These are phyloP conservation scores for Aspergillus sparsus DNA, from an alignment of 495 filamentous ascomycete genomes.

Conservation along the genomic window DNA sequence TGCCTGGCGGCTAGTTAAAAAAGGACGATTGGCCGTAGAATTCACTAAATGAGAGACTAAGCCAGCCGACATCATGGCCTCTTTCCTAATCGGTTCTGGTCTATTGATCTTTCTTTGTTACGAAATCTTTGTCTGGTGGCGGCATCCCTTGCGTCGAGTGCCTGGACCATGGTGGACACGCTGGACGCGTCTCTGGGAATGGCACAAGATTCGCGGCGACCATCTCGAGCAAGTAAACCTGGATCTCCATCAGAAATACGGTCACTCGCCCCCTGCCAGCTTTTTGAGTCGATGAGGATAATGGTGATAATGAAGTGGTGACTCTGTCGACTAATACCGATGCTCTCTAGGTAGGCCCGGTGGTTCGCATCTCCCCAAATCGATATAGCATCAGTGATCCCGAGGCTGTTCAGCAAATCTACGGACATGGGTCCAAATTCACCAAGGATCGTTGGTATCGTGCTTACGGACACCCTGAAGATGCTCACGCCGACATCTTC, in stretches of 20 bases:
- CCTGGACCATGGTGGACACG: constrained; percentile 1
- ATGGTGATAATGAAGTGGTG: not conserved
- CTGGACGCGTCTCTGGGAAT: constrained; percentile 18
- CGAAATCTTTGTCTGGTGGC: not conserved
- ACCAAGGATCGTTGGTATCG: constrained; percentile 51
- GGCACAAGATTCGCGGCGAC: constrained; percentile 3
- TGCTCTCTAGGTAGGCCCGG: constrained; percentile 43
- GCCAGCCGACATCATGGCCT: not conserved
- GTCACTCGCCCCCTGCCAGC: constrained; percentile 1
- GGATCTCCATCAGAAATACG: constrained; percentile 16
- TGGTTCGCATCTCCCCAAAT: constrained; percentile 65
- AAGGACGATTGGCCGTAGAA: too few relatives aligned
- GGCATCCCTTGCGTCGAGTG: not conserved
- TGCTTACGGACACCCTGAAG: not conserved
- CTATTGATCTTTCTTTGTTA: not conserved
- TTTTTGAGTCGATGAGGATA: too few relatives aligned
- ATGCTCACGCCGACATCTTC: constrained; percentile 49
- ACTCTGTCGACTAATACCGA: not conserved
- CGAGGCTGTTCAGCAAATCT: constrained; percentile 65
- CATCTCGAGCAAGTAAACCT: constrained; percentile 11
- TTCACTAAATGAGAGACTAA: too few relatives aligned
- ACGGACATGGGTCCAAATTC: constrained; percentile 72
- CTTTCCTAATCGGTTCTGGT: not conserved
- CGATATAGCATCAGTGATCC: constrained; percentile 64
- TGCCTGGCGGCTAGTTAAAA: too few relatives aligned